phyloP scores from a whole-genome alignment of 2,329 filamentous ascomycete genomes.

The Monosporascus sp. region DNA sequence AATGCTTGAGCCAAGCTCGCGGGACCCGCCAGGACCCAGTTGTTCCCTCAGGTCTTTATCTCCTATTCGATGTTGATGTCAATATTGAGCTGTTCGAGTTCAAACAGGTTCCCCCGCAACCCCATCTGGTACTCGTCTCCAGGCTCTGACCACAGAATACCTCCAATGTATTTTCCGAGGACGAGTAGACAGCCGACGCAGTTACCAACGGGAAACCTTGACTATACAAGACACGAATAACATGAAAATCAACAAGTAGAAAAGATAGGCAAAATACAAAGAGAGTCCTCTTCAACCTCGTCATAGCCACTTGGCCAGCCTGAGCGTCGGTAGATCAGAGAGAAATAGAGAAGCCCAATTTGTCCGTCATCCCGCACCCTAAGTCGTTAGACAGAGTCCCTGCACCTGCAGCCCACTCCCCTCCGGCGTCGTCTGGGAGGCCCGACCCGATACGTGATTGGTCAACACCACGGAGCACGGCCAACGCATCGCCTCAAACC shows the following conservation, averaged over 20 bases:
- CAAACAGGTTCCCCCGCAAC: not conserved
- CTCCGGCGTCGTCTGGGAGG: conserved; percentile 4
- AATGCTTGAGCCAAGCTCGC: conserved; percentile 17
- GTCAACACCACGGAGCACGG: conserved; percentile 16
- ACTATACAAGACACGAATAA: no score
- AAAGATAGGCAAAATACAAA: no score
- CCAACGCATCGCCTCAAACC: conserved; percentile 23
- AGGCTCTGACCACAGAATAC: not conserved
- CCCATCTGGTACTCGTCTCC: not conserved
- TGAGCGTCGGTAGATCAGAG: not conserved
- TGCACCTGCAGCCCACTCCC: not conserved
- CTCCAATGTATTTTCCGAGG: no score
- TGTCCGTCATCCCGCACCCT: not conserved
- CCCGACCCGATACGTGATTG: conserved; percentile 14
- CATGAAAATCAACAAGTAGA: no score
- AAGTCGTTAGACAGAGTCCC: not conserved
- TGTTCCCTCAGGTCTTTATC: no score
- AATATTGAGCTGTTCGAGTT: not conserved
- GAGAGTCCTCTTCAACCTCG: no score
- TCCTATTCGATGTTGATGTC: no score
- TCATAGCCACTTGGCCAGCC: no score
- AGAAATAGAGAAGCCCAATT: not conserved
- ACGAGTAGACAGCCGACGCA: no score
- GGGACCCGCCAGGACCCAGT: conserved; percentile 4
- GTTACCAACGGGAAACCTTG: no score